These are phyloP conservation scores for Suillus brevipes DNA, from an alignment of 768 basidiomycete genomes.

Conservation along the genomic window DNA sequence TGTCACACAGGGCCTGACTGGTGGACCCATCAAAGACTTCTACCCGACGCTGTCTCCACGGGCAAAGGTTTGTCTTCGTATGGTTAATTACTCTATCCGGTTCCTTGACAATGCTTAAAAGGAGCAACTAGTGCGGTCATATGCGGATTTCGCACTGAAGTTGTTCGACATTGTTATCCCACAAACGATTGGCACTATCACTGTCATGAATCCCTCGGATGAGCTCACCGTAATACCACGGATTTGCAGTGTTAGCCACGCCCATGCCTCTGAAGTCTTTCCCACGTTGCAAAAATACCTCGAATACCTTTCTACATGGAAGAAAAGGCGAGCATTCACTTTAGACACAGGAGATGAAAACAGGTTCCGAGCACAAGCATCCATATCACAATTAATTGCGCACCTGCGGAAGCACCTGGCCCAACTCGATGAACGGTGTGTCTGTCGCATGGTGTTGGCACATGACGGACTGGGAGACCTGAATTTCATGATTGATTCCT, in stretches of 20 bases:
- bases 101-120: background rate
- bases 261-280: too few relatives aligned
- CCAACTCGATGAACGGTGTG: too few relatives aligned
- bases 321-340: background rate
- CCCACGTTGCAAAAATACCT: too few relatives aligned
- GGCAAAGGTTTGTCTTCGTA: conserved; percentile 6
- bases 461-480: too few relatives aligned
- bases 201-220: background rate
- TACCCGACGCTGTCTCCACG: conserved; percentile 4
- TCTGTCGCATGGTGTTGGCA: too few relatives aligned
- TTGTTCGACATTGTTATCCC: conserved; percentile 11
- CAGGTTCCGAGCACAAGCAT: conserved; percentile 9
- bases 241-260: background rate
- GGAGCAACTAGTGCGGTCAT: conserved; percentile 14
- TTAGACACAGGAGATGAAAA: conserved; percentile 5
- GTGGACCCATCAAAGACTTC: background rate
- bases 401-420: conserved; percentile 5
- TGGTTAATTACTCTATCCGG: background rate
- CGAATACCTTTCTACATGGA: too few relatives aligned
- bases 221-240: conserved; percentile 6
- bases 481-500: too few relatives aligned
- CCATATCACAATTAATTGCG: conserved; percentile 9
- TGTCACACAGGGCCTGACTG: conserved; percentile 1
- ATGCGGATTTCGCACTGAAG: conserved; percentile 12
- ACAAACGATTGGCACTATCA: conserved; percentile 7